phyloP scores from a whole-genome alignment of 2,329 filamentous ascomycete species.

The Ceratocystis harringtonii region DNA sequence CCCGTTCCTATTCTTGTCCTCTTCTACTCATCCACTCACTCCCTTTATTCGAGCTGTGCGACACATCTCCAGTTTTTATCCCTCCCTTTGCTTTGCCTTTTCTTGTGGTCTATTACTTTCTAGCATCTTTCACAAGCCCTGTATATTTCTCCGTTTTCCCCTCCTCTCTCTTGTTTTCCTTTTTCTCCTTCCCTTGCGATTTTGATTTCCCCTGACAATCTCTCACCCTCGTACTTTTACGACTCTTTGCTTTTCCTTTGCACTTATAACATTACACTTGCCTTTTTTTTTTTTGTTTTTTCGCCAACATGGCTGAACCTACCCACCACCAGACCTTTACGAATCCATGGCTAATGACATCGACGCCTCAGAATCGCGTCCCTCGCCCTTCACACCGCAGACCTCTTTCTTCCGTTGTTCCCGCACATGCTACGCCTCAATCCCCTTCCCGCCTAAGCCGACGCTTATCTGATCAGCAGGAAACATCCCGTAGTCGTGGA shows the following conservation, averaged over 20 bases:
- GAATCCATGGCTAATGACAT: slow-evolving; percentile 16
- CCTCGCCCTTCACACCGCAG: slow-evolving; percentile 30
- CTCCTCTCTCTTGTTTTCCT: not conserved
- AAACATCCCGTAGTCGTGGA: slow-evolving; percentile 26
- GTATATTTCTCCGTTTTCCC: not conserved
- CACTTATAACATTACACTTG: not conserved
- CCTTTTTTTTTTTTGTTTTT: not conserved
- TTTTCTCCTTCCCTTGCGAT: not conserved
- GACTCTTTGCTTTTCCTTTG: not conserved
- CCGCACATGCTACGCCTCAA: slow-evolving; percentile 30
- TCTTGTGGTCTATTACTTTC: not conserved
- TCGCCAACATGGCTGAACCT: slow-evolving; percentile 14
- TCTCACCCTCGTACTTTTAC: not conserved
- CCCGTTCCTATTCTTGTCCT: slow-evolving; percentile 1
- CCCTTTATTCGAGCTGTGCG: not conserved
- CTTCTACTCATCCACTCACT: not conserved
- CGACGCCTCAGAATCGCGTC: slow-evolving; percentile 15
- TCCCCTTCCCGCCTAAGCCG: slow-evolving; percentile 38
- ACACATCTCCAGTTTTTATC: slow-evolving; percentile 2
- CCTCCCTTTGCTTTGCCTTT: not conserved
- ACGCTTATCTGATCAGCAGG: slow-evolving; percentile 43
- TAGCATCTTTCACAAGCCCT: not conserved
- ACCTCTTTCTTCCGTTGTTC: slow-evolving; percentile 37
- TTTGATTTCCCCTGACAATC: slow-evolving; percentile 1
- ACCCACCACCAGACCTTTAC: slow-evolving; percentile 14